These are phyloP conservation scores for Leishmania tarentolae DNA, from an alignment of 208 protist genomes.

Conservation along the genomic window DNA sequence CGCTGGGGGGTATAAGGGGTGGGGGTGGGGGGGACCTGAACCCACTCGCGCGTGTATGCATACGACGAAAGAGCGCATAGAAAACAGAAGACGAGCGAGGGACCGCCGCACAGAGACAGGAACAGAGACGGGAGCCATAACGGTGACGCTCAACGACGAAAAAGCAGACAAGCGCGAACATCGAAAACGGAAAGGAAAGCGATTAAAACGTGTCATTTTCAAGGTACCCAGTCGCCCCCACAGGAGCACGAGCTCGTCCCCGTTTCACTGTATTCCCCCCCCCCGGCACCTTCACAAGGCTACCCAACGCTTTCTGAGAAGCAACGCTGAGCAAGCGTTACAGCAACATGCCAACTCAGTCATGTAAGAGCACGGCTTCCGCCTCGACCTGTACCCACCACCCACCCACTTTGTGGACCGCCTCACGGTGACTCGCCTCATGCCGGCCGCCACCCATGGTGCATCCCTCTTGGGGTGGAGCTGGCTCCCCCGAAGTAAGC, in stretches of 20 bases:
- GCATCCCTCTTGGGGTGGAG: no score
- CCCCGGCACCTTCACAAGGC: no score
- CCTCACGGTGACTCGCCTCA: no score
- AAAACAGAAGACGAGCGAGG: no score
- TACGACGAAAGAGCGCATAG: neutral
- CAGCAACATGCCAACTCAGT: neutral
- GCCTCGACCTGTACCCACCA: neutral
- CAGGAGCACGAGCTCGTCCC: neutral
- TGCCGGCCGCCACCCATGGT: no score
- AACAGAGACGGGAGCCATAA: no score
- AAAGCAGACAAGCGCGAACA: no score
- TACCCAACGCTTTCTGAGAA: neutral
- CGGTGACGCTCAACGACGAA: no score
- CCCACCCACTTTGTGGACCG: neutral
- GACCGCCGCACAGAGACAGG: no score
- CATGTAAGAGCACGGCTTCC: neutral
- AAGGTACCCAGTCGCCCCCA: neutral
- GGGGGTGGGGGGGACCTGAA: no score
- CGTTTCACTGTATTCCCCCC: neutral
- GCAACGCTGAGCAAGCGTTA: neutral
- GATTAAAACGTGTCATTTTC: neutral
- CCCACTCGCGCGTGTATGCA: no score
- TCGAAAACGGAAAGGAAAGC: neutral
- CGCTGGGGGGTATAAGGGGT: no score
- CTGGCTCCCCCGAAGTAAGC: neutral